These are phyloP conservation scores for Aspergillus candidus DNA, from an alignment of 2,329 filamentous ascomycete genomes.

Conservation along the genomic window DNA sequence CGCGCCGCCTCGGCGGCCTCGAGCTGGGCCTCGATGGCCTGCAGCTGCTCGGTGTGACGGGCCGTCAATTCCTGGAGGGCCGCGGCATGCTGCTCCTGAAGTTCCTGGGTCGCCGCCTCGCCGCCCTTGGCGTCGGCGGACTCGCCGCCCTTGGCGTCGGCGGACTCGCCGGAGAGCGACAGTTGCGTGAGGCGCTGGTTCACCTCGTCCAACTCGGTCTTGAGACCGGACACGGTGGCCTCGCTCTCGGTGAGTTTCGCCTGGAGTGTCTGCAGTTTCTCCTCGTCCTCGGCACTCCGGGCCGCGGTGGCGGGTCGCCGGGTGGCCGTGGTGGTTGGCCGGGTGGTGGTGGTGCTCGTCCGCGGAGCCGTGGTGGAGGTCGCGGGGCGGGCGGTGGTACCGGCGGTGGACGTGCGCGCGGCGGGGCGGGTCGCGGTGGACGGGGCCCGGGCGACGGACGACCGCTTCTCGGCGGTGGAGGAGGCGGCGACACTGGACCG, in stretches of 20 bases:
- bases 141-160: conserved; percentile 16
- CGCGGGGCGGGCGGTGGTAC: conserved; percentile 16
- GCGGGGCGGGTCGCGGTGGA: conserved; percentile 21
- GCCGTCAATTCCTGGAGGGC: conserved; percentile 29
- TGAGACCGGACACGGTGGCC: conserved; percentile 27
- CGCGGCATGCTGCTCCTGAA: conserved; percentile 26
- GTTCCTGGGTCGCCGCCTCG: conserved; percentile 18
- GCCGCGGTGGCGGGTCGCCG: conserved; percentile 34
- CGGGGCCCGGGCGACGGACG: conserved; percentile 14
- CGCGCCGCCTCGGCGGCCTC: conserved; percentile 32
- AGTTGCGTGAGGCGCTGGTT: conserved; percentile 32
- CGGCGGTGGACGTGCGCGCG: conserved; percentile 20
- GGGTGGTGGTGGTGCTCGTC: conserved; percentile 13
- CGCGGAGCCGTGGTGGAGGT: conserved; percentile 17
- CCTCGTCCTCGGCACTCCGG: conserved; percentile 23
- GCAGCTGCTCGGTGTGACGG: conserved; percentile 28
- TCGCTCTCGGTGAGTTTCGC: conserved; percentile 33
- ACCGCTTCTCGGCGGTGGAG: conserved; percentile 27
- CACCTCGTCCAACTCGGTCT: conserved; percentile 28
- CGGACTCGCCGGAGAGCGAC: conserved; percentile 22
- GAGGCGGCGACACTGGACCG: conserved; percentile 35
- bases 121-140: conserved; percentile 20
- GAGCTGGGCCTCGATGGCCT: conserved; percentile 27
- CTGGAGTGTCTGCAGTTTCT: conserved; percentile 32
- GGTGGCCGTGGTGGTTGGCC: conserved; percentile 19